Evolutionary conservation across 176 grass and related monocot genomes (phyloP).

Genomic region (Thalia dealbata): DNA sequence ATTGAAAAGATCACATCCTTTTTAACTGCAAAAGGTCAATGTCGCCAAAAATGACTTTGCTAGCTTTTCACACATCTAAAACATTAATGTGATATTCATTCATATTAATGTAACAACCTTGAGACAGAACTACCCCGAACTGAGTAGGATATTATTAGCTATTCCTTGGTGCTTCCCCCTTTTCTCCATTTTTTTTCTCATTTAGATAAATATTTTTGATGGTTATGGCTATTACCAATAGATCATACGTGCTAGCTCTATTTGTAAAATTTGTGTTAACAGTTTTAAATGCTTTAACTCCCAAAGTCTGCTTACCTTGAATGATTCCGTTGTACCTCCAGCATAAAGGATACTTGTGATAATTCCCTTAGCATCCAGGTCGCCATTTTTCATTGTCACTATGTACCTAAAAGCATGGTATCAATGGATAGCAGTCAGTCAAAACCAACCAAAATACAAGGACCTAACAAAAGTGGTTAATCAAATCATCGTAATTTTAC

Average conservation of each 20-base stretch:
- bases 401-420: slow-evolving; percentile 38
- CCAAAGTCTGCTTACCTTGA: slow-evolving; percentile 28
- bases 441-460: background rate
- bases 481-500: slow-evolving; percentile 6
- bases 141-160: too few species aligned
- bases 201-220: background rate
- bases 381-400: slow-evolving; percentile 82
- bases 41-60: background rate
- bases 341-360: slow-evolving; percentile 31
- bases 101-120: too few species aligned
- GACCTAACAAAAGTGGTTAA: background rate
- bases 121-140: too few species aligned
- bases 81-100: background rate
- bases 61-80: background rate
- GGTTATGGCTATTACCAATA: background rate
- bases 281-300: background rate
- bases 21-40: background rate
- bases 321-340: slow-evolving; percentile 49
- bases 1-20: background rate
- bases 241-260: background rate
- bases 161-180: too few species aligned
- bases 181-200: background rate
- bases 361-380: slow-evolving; percentile 52
- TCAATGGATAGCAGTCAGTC: slow-evolving; percentile 5
- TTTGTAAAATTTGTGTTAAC: background rate